Conservation (phyloP, 768 basidiomycete species). For the Boletales sp. region DNA sequence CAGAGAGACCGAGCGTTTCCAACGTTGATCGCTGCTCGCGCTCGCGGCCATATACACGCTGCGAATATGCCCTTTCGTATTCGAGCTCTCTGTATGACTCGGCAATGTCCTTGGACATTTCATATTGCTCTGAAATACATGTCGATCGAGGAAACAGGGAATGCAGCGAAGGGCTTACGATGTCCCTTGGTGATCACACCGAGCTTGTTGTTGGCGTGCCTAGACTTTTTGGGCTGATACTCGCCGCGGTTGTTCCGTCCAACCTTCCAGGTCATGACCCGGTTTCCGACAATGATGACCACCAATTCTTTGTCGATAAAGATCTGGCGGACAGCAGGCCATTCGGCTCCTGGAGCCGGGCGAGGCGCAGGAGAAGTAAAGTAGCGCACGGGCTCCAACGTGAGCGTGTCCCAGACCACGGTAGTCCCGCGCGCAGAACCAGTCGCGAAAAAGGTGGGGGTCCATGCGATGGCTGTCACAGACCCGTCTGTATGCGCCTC, state of each 20-base stretch:
- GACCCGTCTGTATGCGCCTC: constrained; percentile 64
- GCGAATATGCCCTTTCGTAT: constrained; percentile 41
- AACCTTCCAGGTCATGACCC: constrained; percentile 67
- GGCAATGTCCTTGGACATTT: constrained; percentile 57
- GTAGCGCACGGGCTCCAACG: constrained; percentile 51
- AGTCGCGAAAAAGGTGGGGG: constrained; percentile 54
- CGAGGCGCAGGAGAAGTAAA: constrained; percentile 49
- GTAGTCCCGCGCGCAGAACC: constrained; percentile 63
- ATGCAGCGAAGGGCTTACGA: constrained; percentile 33
- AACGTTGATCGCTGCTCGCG: constrained; percentile 57
- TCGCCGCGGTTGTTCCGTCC: constrained; percentile 37
- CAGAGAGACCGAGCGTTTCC: constrained; percentile 64
- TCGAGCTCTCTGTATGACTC: constrained; percentile 55
- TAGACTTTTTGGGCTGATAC: constrained; percentile 33
- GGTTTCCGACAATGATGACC: constrained; percentile 56
- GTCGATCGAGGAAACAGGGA: background rate
- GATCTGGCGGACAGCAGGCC: constrained; percentile 53
- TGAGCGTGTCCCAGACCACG: constrained; percentile 63
- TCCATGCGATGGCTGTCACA: constrained; percentile 63
- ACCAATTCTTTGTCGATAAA: constrained; percentile 52
- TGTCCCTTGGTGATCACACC: constrained; percentile 39
- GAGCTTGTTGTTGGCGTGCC: constrained; percentile 24
- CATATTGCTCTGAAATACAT: constrained; percentile 50
- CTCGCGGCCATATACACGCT: constrained; percentile 43
- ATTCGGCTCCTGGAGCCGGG: constrained; percentile 29